Percentiles rank a stretch among this genome's conserved stretches.
These are phyloP conservation scores for Malassezia furfur DNA, from an alignment of 1,284 basidiomycete species.

Conservation along the genomic window DNA sequence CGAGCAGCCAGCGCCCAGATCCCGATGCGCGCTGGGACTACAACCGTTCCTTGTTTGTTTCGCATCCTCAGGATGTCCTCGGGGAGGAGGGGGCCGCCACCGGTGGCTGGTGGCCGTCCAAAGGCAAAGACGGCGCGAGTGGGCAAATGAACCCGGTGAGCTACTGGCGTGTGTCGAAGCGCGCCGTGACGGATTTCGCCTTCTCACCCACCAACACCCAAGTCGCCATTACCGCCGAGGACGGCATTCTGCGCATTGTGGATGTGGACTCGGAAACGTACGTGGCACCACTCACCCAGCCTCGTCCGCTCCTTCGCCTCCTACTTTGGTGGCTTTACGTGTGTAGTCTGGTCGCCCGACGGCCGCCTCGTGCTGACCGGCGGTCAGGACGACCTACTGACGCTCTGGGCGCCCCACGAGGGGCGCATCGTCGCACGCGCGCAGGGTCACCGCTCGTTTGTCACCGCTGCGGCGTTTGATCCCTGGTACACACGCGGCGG, in stretches of 20 bases:
- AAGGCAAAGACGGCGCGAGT: conserved; percentile 26
- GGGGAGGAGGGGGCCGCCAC: not conserved
- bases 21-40: conserved; percentile 4
- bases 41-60: not conserved
- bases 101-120: not conserved
- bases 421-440: conserved; percentile 73
- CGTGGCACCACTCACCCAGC: conserved; percentile 3
- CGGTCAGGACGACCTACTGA: conserved; percentile 88
- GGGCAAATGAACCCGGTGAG: conserved; percentile 32
- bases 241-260: conserved; percentile 35
- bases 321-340: conserved; percentile 56
- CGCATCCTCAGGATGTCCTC: not conserved
- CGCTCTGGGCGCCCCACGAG: conserved; percentile 49
- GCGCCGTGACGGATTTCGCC: conserved; percentile 33
- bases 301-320: conserved; percentile 31
- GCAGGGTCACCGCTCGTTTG: conserved; percentile 91
- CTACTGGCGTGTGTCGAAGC: conserved; percentile 30
- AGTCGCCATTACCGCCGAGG: conserved; percentile 33
- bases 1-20: conserved; percentile 3
- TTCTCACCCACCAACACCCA: conserved; percentile 34
- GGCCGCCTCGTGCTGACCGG: conserved; percentile 78
- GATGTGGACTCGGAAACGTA: conserved; percentile 30
- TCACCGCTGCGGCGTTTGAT: conserved; percentile 81
- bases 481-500: conserved; percentile 57
- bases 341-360: conserved; percentile 87